A percentile compares a stretch with the other conserved stretches of the same genome.
phyloP scores from a whole-genome alignment of 139 green algal genomes.

The Tetraselmis chui region DNA sequence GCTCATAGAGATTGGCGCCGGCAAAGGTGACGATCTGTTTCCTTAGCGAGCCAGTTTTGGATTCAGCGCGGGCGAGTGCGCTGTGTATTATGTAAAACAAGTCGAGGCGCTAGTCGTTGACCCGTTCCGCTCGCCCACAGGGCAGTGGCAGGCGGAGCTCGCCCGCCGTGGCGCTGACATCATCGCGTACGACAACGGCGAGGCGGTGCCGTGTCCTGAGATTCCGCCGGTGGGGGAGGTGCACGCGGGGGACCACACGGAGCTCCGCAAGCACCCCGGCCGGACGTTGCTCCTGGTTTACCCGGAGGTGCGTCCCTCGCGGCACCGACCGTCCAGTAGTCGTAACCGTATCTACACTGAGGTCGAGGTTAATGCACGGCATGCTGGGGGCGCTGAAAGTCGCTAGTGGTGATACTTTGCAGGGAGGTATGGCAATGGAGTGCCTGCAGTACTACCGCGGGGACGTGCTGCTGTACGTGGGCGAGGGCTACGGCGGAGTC shows the following conservation, averaged over 20 bases:
- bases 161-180: not conserved
- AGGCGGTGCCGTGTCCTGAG: not conserved
- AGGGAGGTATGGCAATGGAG: not conserved
- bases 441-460: conserved; percentile 3
- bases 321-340: too few relatives aligned
- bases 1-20: conserved; percentile 5
- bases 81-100: too few relatives aligned
- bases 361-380: too few relatives aligned
- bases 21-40: not conserved
- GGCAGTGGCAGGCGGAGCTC: conserved; percentile 2
- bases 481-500: conserved; percentile 2
- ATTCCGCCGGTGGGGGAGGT: not conserved
- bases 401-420: too few relatives aligned
- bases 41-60: too few relatives aligned
- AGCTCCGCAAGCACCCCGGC: not conserved
- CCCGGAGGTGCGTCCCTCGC: not conserved
- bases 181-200: conserved; percentile 1
- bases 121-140: not conserved
- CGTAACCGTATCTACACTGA: too few relatives aligned
- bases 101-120: too few relatives aligned
- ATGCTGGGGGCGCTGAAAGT: too few relatives aligned
- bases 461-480: conserved; percentile 8
- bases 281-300: conserved; percentile 8
- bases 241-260: not conserved
- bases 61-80: too few relatives aligned